A percentile compares a stretch with the other conserved stretches of the same genome.
phyloP scores from a whole-genome alignment of 371 early-diverging fungal genomes.

The Pancytospora philotis region DNA sequence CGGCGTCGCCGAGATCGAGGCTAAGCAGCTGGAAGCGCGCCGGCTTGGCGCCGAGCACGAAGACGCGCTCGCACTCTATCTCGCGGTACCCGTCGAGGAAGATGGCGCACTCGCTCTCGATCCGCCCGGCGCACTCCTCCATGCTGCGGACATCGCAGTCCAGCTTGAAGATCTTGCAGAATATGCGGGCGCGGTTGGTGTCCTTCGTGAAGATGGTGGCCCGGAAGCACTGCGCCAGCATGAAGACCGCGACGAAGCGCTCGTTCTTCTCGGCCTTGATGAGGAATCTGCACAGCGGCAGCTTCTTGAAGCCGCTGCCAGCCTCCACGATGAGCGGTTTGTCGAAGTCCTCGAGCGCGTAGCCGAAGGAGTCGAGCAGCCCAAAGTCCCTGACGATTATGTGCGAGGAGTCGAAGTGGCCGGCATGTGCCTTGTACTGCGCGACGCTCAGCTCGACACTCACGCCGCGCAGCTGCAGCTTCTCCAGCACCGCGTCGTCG shows the following conservation, averaged over 20 bases:
- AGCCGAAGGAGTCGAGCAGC: slow-evolving; percentile 3
- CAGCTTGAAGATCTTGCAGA: slow-evolving; percentile 28
- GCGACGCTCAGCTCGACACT: neutral
- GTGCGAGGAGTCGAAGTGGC: slow-evolving; percentile 7
- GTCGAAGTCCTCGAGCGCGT: neutral
- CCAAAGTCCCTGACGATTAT: slow-evolving; percentile 1
- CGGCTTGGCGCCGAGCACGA: slow-evolving; percentile 25
- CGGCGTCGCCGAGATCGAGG: slow-evolving; percentile 11
- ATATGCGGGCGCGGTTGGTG: slow-evolving; percentile 19
- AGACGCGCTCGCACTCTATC: slow-evolving; percentile 6
- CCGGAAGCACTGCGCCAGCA: slow-evolving; percentile 3
- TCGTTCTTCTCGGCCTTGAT: slow-evolving; percentile 18
- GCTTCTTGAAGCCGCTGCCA: neutral
- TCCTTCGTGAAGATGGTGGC: slow-evolving; percentile 12
- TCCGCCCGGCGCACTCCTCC: neutral
- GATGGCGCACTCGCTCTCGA: neutral
- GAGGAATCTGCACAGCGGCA: slow-evolving; percentile 13
- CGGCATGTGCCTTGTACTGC: slow-evolving; percentile 9
- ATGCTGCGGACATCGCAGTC: neutral
- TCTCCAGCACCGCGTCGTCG: neutral
- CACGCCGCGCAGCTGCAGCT: neutral
- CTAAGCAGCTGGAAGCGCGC: neutral
- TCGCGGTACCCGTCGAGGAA: slow-evolving; percentile 9
- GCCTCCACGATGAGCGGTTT: slow-evolving; percentile 5
- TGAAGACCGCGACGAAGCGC: slow-evolving; percentile 17